These are phyloP conservation scores for Thielaviopsis populi DNA, from an alignment of 2,329 filamentous ascomycete species.

Conservation along the genomic window DNA sequence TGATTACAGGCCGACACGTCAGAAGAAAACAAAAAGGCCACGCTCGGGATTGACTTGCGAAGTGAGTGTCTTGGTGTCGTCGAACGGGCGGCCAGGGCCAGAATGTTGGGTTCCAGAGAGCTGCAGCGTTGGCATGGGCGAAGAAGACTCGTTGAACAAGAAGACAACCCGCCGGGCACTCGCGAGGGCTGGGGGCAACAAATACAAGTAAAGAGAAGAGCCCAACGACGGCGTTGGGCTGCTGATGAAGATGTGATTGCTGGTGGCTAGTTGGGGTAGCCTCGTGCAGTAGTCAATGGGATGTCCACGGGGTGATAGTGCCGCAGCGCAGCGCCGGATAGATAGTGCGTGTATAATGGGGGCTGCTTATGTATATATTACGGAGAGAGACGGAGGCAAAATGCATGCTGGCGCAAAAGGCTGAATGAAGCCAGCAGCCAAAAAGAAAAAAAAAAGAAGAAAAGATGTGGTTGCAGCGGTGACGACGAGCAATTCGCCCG, in stretches of 20 bases:
- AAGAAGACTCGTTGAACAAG: neutral
- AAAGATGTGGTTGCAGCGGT: neutral
- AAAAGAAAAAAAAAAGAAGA: constrained; percentile 21
- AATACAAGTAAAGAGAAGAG: neutral
- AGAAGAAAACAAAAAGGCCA: too few relatives aligned
- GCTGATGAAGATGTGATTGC: neutral
- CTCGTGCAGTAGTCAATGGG: neutral
- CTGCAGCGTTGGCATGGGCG: neutral
- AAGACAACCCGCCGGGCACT: neutral
- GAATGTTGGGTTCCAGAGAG: neutral
- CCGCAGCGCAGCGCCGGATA: neutral
- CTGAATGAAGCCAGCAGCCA: neutral
- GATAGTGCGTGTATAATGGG: neutral
- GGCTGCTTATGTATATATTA: neutral
- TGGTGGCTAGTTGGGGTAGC: neutral
- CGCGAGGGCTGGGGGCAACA: neutral
- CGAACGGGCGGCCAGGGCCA: neutral
- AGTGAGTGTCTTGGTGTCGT: too few relatives aligned
- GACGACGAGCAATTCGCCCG: neutral
- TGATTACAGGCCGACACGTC: too few relatives aligned
- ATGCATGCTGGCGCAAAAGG: neutral
- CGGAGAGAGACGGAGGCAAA: neutral
- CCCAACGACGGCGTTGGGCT: neutral
- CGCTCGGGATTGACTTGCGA: too few relatives aligned
- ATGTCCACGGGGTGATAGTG: neutral